Evolutionary conservation across 257 asterid genomes (phyloP).

Genomic region (Parsonsia alboflavescens): DNA sequence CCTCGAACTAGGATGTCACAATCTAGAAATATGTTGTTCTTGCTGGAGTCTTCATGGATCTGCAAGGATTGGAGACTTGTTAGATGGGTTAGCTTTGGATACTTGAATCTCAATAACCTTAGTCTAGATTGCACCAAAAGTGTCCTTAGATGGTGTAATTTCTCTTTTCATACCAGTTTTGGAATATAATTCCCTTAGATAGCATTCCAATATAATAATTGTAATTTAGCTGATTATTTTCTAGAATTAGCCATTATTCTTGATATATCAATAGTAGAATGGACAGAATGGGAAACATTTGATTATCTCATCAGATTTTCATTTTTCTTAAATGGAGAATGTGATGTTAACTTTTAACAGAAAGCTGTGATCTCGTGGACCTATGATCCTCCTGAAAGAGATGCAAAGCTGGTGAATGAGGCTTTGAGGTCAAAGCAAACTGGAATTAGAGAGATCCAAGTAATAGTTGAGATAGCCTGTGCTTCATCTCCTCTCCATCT

Average conservation of each 20-base stretch:
- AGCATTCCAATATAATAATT: background rate
- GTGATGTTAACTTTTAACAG: conserved; percentile 27
- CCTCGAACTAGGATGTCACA: no score
- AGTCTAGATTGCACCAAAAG: background rate
- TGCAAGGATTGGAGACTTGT: no score
- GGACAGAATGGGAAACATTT: background rate
- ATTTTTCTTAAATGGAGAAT: background rate
- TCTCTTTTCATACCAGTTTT: no score
- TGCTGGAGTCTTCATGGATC: no score
- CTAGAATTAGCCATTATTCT: background rate
- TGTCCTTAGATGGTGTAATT: no score
- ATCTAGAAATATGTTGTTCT: no score
- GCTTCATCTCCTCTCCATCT: conserved; percentile 71
- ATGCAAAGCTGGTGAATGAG: conserved; percentile 65
- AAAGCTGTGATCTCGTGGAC: conserved; percentile 68
- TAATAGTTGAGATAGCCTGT: conserved; percentile 72
- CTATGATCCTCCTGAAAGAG: conserved; percentile 72
- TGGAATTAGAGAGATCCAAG: conserved; percentile 47
- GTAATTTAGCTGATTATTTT: background rate
- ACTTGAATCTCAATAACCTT: no score
- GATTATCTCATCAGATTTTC: background rate
- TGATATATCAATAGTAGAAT: background rate
- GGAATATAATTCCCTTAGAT: background rate
- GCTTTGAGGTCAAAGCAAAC: conserved; percentile 52
- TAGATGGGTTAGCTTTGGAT: no score